Evolutionary conservation across 106 monocot genomes (phyloP), one percentile per base, ranked within the genome.

Genomic region (Hemerocallis citrina): DNA sequence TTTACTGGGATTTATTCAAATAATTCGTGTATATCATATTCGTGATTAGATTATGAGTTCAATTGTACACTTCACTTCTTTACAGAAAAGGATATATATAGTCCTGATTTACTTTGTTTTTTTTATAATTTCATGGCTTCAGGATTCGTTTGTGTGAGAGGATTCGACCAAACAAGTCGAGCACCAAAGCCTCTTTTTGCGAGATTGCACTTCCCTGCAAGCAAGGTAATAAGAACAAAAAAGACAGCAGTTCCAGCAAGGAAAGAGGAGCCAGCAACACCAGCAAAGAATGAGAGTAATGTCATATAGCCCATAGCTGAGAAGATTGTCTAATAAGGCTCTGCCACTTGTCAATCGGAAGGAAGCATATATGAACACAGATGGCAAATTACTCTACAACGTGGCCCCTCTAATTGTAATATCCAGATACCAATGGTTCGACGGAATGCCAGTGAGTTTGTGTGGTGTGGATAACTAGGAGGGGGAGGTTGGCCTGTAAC

Each of bases 81-180:
- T 38, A 11, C 4, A 38, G 37, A 38, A 38, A 38, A 38, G 37
- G 37, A 38, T 11, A 38, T 6, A 38, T 38, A 38, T 6, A 11
- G 37, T 11, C 37, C 4, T 6, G 37, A 38, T 5, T 11, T 11
- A 38, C 4, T 38, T 38, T 38, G 5, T 11, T 5, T 6, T 5
- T 38, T 11, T 6, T 38, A 38, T 38, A 38, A 38, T 6, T 11
- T 38, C 4, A 5, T 38, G 5, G 40, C 19, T 10, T 13, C 68
- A 68, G 68, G 68, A 30, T 68, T 68, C 59, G 68, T 68, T 17
- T 68, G 68, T 30, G 68, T 68, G 29, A 68, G 68, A 56, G 68
- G 68, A 58, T 68, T 68, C 36, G 68, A 71, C 30, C 49, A 42
- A 10, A 38, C 48, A 8, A 50, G 42, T 16, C 40, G 71, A 23